Evolutionary conservation across 164 flowering plant species (phyloP), one percentile per base, ranked within the genome.

Genomic region (Berberis thunbergii): DNA sequence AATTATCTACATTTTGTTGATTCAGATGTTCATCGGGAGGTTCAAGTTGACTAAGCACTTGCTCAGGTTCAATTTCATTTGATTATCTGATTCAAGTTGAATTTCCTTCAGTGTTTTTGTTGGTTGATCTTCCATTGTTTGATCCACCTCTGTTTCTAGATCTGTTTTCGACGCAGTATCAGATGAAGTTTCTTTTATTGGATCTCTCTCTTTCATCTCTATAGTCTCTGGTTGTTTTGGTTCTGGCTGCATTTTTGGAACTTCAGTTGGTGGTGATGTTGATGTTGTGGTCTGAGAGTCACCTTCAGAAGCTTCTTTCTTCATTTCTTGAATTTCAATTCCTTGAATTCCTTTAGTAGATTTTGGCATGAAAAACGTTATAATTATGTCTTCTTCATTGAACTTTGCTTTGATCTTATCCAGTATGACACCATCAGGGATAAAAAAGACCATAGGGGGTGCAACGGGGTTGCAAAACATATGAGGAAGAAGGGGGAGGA

Each of bases 311-410:
- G 45, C 59, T 57, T 76, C 77, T 49, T 80, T 82, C 43, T 71
- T 66, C 26, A 81, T 76, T 73, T 89, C 90, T 67, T 79, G 81
- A 55, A 85, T 75, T 54, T 4, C 54, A 44, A 45, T 39, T 11
- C 88, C 88, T 11, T 52, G 68, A 40, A 82, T 69, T 60, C 87
- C 96, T 69, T 70, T 75, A 2, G 49, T 76, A 45, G 43, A 66
- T 56, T 88, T 88, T 0, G 87, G 90, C 86, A 88, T 83, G 40
- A 49, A 49, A 63, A 88, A 77, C 2, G 74, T 74, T 55, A 86
- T 63, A 52, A 70, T 63, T 1, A 84, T 61, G 40, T 81, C 83
- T 39, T 82, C 77, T 5, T 82, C 77, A 49, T 78, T 70, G 50
- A 75, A 85, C 57, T 59, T 81, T 1, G 89, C 92, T 61, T 81